Percentiles rank a stretch among this genome's conserved stretches.
Conservation (phyloP, 2,329 filamentous ascomycete genomes). For the Hypocreales sp. region DNA sequence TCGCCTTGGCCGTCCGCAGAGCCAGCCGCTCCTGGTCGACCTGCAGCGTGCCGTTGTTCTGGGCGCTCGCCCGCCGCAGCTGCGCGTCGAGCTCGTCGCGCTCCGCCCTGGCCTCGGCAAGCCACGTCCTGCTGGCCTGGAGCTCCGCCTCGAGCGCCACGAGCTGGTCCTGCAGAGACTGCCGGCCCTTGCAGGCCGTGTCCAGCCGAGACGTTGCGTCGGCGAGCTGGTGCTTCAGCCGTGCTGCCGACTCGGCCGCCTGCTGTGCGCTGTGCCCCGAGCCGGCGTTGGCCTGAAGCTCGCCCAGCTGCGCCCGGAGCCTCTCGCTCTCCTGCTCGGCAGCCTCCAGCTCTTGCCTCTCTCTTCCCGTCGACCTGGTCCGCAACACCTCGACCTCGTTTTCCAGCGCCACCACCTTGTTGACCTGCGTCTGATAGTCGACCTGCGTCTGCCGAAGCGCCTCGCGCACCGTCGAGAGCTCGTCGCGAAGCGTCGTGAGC, state of each 20-base stretch:
- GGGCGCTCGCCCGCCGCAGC: slow-evolving; percentile 36
- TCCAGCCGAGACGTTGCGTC: slow-evolving; percentile 42
- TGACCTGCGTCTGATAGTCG: slow-evolving; percentile 43
- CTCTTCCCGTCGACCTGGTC: slow-evolving; percentile 5
- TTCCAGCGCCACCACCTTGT: slow-evolving; percentile 53
- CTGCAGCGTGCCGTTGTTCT: slow-evolving; percentile 41
- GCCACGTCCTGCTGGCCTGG: slow-evolving; percentile 36
- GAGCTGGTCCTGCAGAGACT: slow-evolving; percentile 47
- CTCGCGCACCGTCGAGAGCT: slow-evolving; percentile 50
- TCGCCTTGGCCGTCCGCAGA: slow-evolving; percentile 49
- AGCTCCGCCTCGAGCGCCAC: slow-evolving; percentile 44
- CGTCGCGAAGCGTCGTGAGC: slow-evolving; percentile 48
- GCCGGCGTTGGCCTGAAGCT: slow-evolving; percentile 12
- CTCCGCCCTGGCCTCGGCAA: slow-evolving; percentile 45
- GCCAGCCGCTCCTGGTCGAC: slow-evolving; percentile 56
- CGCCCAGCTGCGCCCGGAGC: slow-evolving; percentile 21
- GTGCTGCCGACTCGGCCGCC: slow-evolving; percentile 28
- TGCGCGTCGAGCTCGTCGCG: slow-evolving; percentile 51
- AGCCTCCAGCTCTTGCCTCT: slow-evolving; percentile 5
- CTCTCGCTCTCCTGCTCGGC: slow-evolving; percentile 12
- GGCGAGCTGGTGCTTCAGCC: slow-evolving; percentile 39
- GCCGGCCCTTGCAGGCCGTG: slow-evolving; percentile 43
- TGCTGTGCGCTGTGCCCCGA: slow-evolving; percentile 18
- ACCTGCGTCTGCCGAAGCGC: slow-evolving; percentile 54
- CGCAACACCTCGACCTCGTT: slow-evolving; percentile 67